A percentile compares a stretch with the other conserved stretches of the same genome.
Conservation (phyloP, 2,329 filamentous ascomycete genomes). For the Pezicula rhizophila region DNA sequence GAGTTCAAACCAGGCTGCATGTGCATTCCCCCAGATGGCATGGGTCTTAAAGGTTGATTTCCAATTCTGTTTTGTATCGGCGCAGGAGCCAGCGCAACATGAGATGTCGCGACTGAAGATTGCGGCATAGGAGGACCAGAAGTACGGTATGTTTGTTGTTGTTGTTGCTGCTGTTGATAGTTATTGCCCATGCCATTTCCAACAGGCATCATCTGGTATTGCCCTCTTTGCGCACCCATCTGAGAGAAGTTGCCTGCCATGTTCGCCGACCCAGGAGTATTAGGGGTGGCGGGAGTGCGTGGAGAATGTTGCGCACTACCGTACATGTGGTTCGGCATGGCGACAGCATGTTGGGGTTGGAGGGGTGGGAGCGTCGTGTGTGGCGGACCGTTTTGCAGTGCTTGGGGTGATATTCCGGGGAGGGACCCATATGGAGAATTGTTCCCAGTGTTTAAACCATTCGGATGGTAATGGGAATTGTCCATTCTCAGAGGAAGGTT, state of each 20-base stretch:
- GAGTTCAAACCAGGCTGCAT: slow-evolving; percentile 49
- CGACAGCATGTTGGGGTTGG: slow-evolving; percentile 40
- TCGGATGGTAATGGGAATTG: slow-evolving; percentile 23
- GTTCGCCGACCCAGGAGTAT: slow-evolving; percentile 50
- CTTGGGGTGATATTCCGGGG: slow-evolving; percentile 28
- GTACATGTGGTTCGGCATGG: slow-evolving; percentile 46
- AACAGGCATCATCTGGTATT: slow-evolving; percentile 23
- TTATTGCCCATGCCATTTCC: slow-evolving; percentile 8
- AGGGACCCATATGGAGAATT: slow-evolving; percentile 20
- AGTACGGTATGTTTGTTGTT: slow-evolving; percentile 39
- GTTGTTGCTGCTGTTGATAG: slow-evolving; percentile 21
- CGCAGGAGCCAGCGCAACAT: slow-evolving; percentile 71
- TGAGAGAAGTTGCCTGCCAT: slow-evolving; percentile 50
- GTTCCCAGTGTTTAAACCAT: slow-evolving; percentile 20
- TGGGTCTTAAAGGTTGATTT: slow-evolving; percentile 57
- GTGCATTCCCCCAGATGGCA: slow-evolving; percentile 58
- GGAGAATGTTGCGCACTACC: slow-evolving; percentile 48
- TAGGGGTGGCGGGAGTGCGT: slow-evolving; percentile 56
- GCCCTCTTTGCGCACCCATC: slow-evolving; percentile 36
- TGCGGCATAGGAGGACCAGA: slow-evolving; percentile 60
- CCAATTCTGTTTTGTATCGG: slow-evolving; percentile 45
- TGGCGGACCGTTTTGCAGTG: slow-evolving; percentile 34
- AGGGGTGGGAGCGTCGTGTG: slow-evolving; percentile 51
- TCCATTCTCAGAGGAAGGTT: slow-evolving; percentile 15
- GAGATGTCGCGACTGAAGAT: slow-evolving; percentile 58